Conservation (phyloP, 169 alveolate genomes). For the Plasmodium inui region DNA sequence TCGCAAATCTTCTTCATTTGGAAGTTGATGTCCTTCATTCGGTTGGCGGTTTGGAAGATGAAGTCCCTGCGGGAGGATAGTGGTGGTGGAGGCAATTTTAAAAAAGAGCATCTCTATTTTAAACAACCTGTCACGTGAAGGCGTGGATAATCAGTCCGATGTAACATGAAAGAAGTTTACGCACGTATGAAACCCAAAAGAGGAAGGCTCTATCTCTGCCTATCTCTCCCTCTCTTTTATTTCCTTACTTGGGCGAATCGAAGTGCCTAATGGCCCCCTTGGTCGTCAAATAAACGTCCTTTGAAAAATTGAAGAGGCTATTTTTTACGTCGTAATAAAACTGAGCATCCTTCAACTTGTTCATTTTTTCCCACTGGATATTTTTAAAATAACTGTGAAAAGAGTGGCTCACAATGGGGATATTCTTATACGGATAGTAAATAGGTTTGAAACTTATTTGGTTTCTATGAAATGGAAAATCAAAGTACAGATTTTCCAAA, state of each 20-base stretch:
- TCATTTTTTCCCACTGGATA: conserved; percentile 55
- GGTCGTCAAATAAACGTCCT: conserved; percentile 63
- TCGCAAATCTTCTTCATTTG: conserved; percentile 73
- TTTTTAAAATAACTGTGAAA: conserved; percentile 34
- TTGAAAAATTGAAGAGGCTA: conserved; percentile 49
- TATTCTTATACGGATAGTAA: conserved; percentile 55
- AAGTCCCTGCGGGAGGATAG: conserved; percentile 34
- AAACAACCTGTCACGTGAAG: background rate
- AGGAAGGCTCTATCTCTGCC: background rate
- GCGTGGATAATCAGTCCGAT: background rate
- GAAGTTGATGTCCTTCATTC: conserved; percentile 63
- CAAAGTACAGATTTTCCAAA: conserved; percentile 74
- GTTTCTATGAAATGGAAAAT: conserved; percentile 53
- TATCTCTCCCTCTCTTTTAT: background rate
- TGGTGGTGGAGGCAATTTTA: background rate
- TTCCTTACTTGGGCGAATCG: conserved; percentile 73
- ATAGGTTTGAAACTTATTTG: conserved; percentile 65
- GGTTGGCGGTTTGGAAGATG: conserved; percentile 52
- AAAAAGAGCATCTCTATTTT: background rate
- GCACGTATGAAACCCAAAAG: background rate
- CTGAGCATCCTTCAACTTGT: conserved; percentile 33
- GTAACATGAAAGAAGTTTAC: background rate
- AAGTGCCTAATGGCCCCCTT: conserved; percentile 61
- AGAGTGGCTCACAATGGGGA: conserved; percentile 32
- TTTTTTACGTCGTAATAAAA: conserved; percentile 62